Evolutionary conservation across 2,329 filamentous ascomycete species (phyloP).

Genomic region (Ascochyta pisi): DNA sequence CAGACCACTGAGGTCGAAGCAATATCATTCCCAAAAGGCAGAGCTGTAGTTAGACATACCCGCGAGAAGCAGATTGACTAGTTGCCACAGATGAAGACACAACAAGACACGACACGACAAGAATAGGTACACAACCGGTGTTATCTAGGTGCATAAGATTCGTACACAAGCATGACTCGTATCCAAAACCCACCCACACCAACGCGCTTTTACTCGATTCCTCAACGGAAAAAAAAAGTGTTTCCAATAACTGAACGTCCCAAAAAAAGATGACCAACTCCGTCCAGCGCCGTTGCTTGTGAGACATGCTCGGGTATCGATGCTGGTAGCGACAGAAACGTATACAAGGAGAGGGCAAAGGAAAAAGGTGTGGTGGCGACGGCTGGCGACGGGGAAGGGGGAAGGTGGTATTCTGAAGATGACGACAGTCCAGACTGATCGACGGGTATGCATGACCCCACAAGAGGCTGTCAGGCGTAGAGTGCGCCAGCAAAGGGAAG

Average conservation of each 20-base stretch:
- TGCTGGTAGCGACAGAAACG: slow-evolving; percentile 16
- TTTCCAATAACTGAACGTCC: neutral
- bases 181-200: neutral
- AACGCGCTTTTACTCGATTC: slow-evolving; percentile 6
- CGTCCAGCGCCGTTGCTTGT: slow-evolving; percentile 25
- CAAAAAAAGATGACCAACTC: slow-evolving; percentile 14
- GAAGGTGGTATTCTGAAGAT: neutral
- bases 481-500: slow-evolving; percentile 17
- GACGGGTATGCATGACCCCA: slow-evolving; percentile 13
- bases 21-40: no score
- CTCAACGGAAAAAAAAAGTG: neutral
- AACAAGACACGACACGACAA: neutral
- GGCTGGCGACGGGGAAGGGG: neutral
- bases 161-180: neutral
- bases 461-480: slow-evolving; percentile 1
- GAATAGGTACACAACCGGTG: neutral
- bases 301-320: slow-evolving; percentile 34
- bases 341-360: slow-evolving; percentile 4
- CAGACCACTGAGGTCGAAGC: no score
- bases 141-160: neutral
- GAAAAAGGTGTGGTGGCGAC: slow-evolving; percentile 2
- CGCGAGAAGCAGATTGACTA: no score
- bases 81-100: no score
- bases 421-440: slow-evolving; percentile 12
- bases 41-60: no score